Conservation (phyloP, 352 stramenopile genomes). For the Phytophthora podocarpi region DNA sequence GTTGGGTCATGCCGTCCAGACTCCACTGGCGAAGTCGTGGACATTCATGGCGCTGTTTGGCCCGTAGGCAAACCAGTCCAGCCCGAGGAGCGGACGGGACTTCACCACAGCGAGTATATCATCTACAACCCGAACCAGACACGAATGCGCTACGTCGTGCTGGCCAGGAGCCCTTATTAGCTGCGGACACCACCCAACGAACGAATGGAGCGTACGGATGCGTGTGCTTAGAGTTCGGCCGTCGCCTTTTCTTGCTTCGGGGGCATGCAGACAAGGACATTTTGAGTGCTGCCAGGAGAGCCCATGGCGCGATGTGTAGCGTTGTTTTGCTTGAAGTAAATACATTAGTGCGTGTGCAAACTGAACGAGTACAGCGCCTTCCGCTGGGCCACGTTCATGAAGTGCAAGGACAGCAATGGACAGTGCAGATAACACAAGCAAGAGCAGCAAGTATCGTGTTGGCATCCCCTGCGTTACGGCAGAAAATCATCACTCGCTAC, state of each 20-base stretch:
- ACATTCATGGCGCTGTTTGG: slow-evolving; percentile 63
- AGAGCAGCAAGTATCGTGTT: slow-evolving; percentile 8
- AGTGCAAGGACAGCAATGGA: not conserved
- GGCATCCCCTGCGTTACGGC: not conserved
- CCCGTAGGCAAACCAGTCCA: slow-evolving; percentile 66
- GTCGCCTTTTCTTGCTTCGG: slow-evolving; percentile 16
- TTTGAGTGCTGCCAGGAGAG: slow-evolving; percentile 10
- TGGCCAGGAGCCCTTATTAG: slow-evolving; percentile 52
- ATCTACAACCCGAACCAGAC: slow-evolving; percentile 84
- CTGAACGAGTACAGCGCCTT: not conserved
- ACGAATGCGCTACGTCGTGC: slow-evolving; percentile 84
- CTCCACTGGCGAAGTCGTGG: slow-evolving; percentile 52
- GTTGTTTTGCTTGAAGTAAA: slow-evolving; percentile 29
- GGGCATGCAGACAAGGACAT: slow-evolving; percentile 12
- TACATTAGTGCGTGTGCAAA: slow-evolving; percentile 24
- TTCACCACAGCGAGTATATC: slow-evolving; percentile 86
- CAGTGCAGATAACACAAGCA: not conserved
- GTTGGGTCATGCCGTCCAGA: slow-evolving; percentile 68
- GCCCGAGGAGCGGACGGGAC: slow-evolving; percentile 54
- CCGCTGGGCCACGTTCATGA: not conserved
- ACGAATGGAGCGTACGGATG: slow-evolving; percentile 18
- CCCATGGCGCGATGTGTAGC: slow-evolving; percentile 17
- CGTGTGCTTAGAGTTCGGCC: slow-evolving; percentile 31
- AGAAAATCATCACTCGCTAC: not conserved
- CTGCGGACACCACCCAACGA: slow-evolving; percentile 2